Conservation (phyloP, 2,329 filamentous ascomycete species). For the Colletotrichum costaricense region DNA sequence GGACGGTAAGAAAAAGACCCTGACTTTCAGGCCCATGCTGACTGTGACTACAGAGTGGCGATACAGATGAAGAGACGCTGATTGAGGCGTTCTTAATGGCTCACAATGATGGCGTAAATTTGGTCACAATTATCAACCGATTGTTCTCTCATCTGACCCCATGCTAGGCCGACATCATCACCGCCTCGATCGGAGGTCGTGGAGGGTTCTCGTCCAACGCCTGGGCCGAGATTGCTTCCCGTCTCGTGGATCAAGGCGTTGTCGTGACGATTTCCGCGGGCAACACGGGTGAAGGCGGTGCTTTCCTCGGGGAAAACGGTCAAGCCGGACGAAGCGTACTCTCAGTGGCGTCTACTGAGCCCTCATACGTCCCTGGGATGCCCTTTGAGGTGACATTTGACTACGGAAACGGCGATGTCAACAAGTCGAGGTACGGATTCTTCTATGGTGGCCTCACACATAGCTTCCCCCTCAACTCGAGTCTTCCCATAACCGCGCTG, state of each 20-base stretch:
- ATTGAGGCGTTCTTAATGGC: constrained; percentile 45
- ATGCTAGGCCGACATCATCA: constrained; percentile 45
- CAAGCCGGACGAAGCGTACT: constrained; percentile 53
- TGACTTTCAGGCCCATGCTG: not conserved
- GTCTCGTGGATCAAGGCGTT: constrained; percentile 53
- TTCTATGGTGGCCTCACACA: constrained; percentile 11
- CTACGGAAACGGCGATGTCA: not conserved
- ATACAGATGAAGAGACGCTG: constrained; percentile 43
- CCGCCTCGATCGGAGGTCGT: constrained; percentile 45
- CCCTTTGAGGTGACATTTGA: constrained; percentile 27
- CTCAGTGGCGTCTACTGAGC: constrained; percentile 54
- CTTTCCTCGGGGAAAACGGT: constrained; percentile 52
- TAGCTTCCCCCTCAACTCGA: constrained; percentile 9
- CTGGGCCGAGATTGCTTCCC: constrained; percentile 50
- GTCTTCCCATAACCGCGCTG: constrained; percentile 41
- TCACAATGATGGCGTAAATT: constrained; percentile 41
- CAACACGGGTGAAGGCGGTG: constrained; percentile 53
- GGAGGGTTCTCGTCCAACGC: constrained; percentile 41
- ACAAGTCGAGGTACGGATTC: constrained; percentile 23
- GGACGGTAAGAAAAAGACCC: not conserved
- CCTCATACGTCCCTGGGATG: constrained; percentile 31
- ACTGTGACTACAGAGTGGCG: constrained; percentile 5
- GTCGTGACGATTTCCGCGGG: constrained; percentile 54
- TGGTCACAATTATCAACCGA: accelerated
- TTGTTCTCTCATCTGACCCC: not conserved